Evolutionary conservation across 1,284 basidiomycete genomes (phyloP).

Genomic region (Polyporus tsugae): DNA sequence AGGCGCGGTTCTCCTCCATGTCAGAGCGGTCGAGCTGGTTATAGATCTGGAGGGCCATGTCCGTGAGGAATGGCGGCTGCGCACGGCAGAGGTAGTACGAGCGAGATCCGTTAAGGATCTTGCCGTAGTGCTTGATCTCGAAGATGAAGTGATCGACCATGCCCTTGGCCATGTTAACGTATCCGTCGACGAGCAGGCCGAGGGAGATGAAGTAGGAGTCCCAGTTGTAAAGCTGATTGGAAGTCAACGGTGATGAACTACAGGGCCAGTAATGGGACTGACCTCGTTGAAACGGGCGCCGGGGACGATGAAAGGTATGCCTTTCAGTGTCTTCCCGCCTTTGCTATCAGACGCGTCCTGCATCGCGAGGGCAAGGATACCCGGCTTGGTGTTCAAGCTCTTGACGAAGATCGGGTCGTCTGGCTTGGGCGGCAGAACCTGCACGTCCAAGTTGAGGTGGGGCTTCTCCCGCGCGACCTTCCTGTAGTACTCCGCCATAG

Average conservation of each 20-base stretch:
- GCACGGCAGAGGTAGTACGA: conserved; percentile 95
- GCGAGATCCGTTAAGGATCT: conserved; percentile 82
- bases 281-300: conserved; percentile 99
- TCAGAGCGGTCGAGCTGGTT: conserved; percentile 92
- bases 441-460: conserved; percentile 91
- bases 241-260: not conserved
- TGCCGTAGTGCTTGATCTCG: conserved; percentile 98
- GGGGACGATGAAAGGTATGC: conserved; percentile 96
- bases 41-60: conserved; percentile 98
- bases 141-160: conserved; percentile 99
- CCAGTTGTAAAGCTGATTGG: conserved; percentile 83
- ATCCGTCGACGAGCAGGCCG: conserved; percentile 93
- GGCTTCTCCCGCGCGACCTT: conserved; percentile 85
- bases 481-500: conserved; percentile 94
- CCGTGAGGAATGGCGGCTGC: conserved; percentile 98
- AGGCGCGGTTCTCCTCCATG: conserved; percentile 83
- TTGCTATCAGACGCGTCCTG: conserved; percentile 86
- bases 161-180: conserved; percentile 93
- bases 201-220: conserved; percentile 95
- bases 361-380: conserved; percentile 96
- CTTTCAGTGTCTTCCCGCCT: conserved; percentile 84
- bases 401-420: conserved; percentile 93
- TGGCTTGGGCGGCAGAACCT: conserved; percentile 85
- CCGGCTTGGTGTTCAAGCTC: conserved; percentile 93
- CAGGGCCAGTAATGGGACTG: conserved; percentile 35